Evolutionary conservation across 805 yeast genomes (phyloP).

Genomic region (Metschnikowia dekortorum): DNA sequence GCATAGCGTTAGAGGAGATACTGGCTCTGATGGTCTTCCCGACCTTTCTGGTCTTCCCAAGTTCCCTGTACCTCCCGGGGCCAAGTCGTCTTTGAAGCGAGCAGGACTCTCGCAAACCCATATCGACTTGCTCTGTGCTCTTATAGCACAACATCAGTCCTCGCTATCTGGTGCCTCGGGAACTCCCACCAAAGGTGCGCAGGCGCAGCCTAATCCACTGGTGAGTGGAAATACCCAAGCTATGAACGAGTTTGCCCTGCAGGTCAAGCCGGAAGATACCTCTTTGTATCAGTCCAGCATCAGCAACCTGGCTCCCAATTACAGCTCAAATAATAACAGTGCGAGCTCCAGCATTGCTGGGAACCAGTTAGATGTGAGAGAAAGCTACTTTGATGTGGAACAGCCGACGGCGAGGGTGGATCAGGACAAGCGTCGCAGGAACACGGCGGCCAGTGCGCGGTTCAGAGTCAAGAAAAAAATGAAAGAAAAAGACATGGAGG

Average conservation of each 20-base stretch:
- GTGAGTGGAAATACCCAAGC: not conserved
- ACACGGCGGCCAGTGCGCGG: slow-evolving; percentile 63
- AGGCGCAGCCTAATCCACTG: not conserved
- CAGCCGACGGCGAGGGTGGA: slow-evolving; percentile 15
- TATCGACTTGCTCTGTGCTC: slow-evolving; percentile 67
- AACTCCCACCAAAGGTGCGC: not conserved
- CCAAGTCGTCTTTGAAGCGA: slow-evolving; percentile 54
- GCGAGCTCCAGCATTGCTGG: slow-evolving; percentile 9
- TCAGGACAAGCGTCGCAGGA: slow-evolving; percentile 51
- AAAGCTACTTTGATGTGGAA: not conserved
- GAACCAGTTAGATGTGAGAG: not conserved
- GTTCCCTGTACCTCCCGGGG: slow-evolving; percentile 70
- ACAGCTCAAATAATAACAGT: slow-evolving; percentile 13
- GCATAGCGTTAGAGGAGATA: not conserved
- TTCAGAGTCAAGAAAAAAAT: slow-evolving; percentile 59
- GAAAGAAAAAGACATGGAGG: slow-evolving; percentile 57
- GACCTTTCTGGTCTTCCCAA: slow-evolving; percentile 45
- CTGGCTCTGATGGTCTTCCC: slow-evolving; percentile 5
- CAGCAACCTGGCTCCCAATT: slow-evolving; percentile 14
- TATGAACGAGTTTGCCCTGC: not conserved
- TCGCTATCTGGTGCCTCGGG: slow-evolving; percentile 9
- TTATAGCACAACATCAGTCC: slow-evolving; percentile 64
- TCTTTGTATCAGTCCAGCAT: not conserved
- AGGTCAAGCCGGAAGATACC: not conserved
- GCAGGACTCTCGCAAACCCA: slow-evolving; percentile 69